Evolutionary conservation across 2,329 filamentous ascomycete species (phyloP).

Genomic region (Colletotrichum australisinense): DNA sequence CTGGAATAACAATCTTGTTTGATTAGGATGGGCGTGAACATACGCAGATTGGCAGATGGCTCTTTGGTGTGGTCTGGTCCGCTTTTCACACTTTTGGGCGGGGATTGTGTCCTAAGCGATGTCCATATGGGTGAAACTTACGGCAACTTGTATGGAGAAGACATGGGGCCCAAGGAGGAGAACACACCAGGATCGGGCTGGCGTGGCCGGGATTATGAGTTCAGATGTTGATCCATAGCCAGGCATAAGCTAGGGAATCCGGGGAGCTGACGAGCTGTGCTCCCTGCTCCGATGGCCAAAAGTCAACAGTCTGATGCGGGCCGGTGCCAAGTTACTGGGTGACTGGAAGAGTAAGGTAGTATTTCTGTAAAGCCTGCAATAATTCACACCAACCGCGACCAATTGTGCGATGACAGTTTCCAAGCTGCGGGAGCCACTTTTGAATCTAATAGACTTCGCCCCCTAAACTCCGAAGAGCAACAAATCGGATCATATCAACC

Average conservation of each 20-base stretch:
- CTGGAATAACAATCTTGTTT: slow-evolving; percentile 24
- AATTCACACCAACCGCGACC: neutral
- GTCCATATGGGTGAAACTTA: slow-evolving; percentile 17
- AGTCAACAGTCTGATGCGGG: neutral
- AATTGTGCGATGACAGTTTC: slow-evolving; percentile 17
- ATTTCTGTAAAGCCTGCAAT: neutral
- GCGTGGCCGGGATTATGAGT: neutral
- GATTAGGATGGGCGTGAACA: slow-evolving; percentile 25
- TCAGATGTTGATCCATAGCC: neutral
- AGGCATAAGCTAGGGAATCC: slow-evolving; percentile 20
- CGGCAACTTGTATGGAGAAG: neutral
- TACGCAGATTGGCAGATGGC: neutral
- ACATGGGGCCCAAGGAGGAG: neutral
- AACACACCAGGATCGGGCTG: neutral
- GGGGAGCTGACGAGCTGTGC: slow-evolving; percentile 18
- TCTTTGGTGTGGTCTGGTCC: neutral
- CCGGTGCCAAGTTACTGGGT: slow-evolving; percentile 22
- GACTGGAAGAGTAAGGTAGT: slow-evolving; percentile 31
- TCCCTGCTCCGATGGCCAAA: too few species aligned
- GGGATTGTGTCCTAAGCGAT: slow-evolving; percentile 10
- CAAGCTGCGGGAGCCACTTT: slow-evolving; percentile 4
- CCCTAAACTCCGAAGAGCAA: neutral
- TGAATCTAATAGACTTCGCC: slow-evolving; percentile 23
- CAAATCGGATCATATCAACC: neutral
- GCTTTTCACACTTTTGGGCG: slow-evolving; percentile 21